A percentile compares a stretch with the other conserved stretches of the same genome.
These are phyloP conservation scores for Ustilago hordei DNA, from an alignment of 1,284 basidiomycete species.

Conservation along the genomic window DNA sequence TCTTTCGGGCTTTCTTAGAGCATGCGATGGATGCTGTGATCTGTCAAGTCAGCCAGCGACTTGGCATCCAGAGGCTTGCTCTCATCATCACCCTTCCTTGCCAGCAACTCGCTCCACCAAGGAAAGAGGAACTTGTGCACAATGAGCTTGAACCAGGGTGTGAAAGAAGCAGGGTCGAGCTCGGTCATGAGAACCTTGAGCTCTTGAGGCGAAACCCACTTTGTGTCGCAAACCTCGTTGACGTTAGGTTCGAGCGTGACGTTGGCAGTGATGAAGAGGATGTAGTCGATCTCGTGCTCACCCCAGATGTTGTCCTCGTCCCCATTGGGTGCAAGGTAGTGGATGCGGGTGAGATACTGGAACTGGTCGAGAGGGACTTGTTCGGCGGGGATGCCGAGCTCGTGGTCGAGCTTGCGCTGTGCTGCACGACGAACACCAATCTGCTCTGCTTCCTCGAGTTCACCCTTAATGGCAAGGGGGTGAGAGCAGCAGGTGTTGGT, in stretches of 20 bases:
- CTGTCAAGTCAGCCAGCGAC: conserved; percentile 51
- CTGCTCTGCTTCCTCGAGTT: conserved; percentile 79
- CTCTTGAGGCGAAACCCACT: conserved; percentile 91
- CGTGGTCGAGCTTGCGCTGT: conserved; percentile 93
- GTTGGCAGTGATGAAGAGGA: conserved; percentile 90
- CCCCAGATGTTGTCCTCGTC: conserved; percentile 85
- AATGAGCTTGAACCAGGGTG: conserved; percentile 99
- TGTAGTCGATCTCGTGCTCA: conserved; percentile 99
- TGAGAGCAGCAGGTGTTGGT: conserved; percentile 99
- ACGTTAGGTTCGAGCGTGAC: conserved; percentile 85
- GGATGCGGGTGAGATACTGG: conserved; percentile 94
- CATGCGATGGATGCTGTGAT: conserved; percentile 67
- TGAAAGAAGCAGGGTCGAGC: conserved; percentile 80
- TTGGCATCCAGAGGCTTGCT: conserved; percentile 58
- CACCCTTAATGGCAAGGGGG: conserved; percentile 80
- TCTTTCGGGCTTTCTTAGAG: conserved; percentile 29
- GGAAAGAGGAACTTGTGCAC: conserved; percentile 95
- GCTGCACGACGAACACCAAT: conserved; percentile 84
- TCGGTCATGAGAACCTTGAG: conserved; percentile 90
- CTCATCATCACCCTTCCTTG: conserved; percentile 69
- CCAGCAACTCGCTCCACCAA: conserved; percentile 94
- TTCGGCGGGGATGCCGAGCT: conserved; percentile 86
- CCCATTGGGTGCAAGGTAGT: conserved; percentile 90
- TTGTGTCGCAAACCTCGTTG: conserved; percentile 92
- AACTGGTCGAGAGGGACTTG: conserved; percentile 85